Conservation (phyloP, 768 basidiomycete genomes). For the Podaxis mareebaensis region DNA sequence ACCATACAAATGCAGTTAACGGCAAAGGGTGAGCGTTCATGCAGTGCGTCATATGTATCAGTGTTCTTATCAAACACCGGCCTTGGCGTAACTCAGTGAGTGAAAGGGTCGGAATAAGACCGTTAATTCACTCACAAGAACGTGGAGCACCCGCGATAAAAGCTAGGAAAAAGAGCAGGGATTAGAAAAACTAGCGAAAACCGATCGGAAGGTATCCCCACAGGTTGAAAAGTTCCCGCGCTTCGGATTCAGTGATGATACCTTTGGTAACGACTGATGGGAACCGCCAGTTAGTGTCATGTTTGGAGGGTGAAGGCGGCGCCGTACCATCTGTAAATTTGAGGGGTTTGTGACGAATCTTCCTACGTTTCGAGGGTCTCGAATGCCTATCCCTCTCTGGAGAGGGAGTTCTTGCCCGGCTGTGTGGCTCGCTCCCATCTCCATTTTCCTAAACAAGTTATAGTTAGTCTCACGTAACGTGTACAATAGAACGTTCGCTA, state of each 20-base stretch:
- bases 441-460: conserved; percentile 62
- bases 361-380: conserved; percentile 71
- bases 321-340: conserved; percentile 76
- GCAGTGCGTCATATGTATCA: conserved; percentile 88
- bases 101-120: conserved; percentile 52
- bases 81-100: conserved; percentile 27
- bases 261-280: conserved; percentile 78
- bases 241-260: conserved; percentile 79
- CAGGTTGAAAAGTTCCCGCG: conserved; percentile 85
- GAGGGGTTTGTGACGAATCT: conserved; percentile 62
- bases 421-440: conserved; percentile 73
- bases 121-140: conserved; percentile 23
- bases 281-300: conserved; percentile 16
- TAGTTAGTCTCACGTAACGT: conserved; percentile 13
- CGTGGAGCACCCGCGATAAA: conserved; percentile 88
- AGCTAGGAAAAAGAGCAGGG: conserved; percentile 47
- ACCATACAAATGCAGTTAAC: conserved; percentile 94
- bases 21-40: conserved; percentile 89
- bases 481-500: conserved; percentile 16
- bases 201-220: conserved; percentile 34
- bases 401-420: conserved; percentile 72
- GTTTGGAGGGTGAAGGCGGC: conserved; percentile 13
- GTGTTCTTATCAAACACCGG: conserved; percentile 81
- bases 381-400: conserved; percentile 57
- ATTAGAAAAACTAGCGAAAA: conserved; percentile 14